Conservation (phyloP, 805 yeast species). For the Sungouiella blattae region DNA sequence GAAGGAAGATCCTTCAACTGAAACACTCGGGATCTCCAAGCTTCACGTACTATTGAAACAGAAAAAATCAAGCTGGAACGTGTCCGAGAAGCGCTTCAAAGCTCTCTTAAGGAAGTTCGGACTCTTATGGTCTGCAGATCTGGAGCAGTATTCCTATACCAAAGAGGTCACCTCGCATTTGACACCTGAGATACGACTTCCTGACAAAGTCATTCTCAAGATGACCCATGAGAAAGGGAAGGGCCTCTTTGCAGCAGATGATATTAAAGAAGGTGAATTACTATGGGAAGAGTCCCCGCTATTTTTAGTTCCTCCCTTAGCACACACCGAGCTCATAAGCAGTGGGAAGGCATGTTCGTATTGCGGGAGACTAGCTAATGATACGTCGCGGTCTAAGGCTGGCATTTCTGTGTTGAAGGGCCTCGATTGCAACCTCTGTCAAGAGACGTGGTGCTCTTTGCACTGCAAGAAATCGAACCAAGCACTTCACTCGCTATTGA, state of each 20-base stretch:
- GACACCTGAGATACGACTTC: slow-evolving; percentile 43
- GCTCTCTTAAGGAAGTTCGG: slow-evolving; percentile 54
- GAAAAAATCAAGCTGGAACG: slow-evolving; percentile 57
- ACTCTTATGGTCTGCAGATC: slow-evolving; percentile 30
- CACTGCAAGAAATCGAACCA: slow-evolving; percentile 54
- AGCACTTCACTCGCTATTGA: slow-evolving; percentile 49
- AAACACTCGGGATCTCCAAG: slow-evolving; percentile 52
- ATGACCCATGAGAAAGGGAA: slow-evolving; percentile 57
- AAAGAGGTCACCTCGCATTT: slow-evolving; percentile 49
- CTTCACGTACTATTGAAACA: slow-evolving; percentile 49
- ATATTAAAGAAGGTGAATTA: slow-evolving; percentile 46
- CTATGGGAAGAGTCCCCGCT: slow-evolving; percentile 62
- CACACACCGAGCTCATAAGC: slow-evolving; percentile 55
- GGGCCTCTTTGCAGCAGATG: slow-evolving; percentile 51
- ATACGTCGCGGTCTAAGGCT: slow-evolving; percentile 20
- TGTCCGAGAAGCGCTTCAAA: slow-evolving; percentile 57
- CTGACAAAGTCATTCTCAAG: slow-evolving; percentile 42
- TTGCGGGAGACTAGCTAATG: slow-evolving; percentile 58
- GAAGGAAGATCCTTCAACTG: slow-evolving; percentile 64
- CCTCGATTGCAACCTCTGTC: slow-evolving; percentile 63
- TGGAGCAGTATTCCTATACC: slow-evolving; percentile 48
- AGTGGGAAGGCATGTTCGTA: slow-evolving; percentile 66
- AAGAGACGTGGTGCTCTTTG: slow-evolving; percentile 67
- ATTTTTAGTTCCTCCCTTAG: slow-evolving; percentile 65
- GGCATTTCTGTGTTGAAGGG: slow-evolving; percentile 39